Evolutionary conservation across 1,139 yeast genomes (phyloP).

Genomic region (Insectozyma bohioensis): DNA sequence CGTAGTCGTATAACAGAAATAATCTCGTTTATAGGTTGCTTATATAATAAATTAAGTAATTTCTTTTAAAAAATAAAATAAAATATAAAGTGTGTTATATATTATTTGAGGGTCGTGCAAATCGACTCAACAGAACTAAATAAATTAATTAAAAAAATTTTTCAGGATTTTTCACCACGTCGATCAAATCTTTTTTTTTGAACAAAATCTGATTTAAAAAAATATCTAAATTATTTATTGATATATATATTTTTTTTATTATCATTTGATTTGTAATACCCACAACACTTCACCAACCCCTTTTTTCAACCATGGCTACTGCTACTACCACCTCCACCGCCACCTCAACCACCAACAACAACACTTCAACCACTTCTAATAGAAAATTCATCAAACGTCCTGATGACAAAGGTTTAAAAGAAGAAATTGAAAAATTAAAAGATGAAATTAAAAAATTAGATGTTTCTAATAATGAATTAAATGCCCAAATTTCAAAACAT

Average conservation of each 20-base stretch:
- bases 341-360: constrained; percentile 16
- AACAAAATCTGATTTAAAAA: too few relatives aligned
- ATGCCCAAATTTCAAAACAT: constrained; percentile 43
- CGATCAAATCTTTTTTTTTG: too few relatives aligned
- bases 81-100: too few relatives aligned
- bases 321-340: constrained; percentile 12
- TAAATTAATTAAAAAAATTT: constrained; percentile 3
- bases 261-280: too few relatives aligned
- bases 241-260: too few relatives aligned
- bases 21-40: too few relatives aligned
- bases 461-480: constrained; percentile 40
- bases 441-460: constrained; percentile 74
- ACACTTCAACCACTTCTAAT: constrained; percentile 10
- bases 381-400: constrained; percentile 69
- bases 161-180: too few relatives aligned
- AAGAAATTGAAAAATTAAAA: constrained; percentile 57
- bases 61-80: too few relatives aligned
- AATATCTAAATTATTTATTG: too few relatives aligned
- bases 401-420: constrained; percentile 64
- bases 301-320: constrained; percentile 10
- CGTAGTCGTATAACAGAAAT: too few relatives aligned
- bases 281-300: too few relatives aligned
- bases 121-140: constrained; percentile 5
- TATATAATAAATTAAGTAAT: too few relatives aligned
- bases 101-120: constrained; percentile 4